Base-by-base conservation (phyloP, 106 monocot genomes). In the Phalaenopsis aphrodite region DNA sequence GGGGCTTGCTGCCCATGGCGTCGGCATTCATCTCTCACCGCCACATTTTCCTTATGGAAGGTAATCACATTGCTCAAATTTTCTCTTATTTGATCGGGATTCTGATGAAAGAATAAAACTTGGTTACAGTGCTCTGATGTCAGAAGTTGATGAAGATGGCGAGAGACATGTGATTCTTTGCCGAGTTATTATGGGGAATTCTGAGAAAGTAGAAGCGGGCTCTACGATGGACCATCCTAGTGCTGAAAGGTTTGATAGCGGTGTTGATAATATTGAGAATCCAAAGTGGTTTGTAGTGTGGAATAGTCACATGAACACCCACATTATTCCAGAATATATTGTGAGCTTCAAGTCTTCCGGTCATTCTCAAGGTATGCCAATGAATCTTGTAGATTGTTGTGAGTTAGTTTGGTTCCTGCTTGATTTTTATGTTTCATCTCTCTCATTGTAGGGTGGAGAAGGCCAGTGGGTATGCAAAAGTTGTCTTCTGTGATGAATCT, bases 101-200 rank as follows among this genome's bases (percentile, higher is more conserved):
- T 45, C 47, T 75, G 6, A 75, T 75, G 5, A 61, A 61, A 61
- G 61, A 61, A 5, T 61, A 17, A 37, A 69, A 11, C 14, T 45
- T 38, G 12, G 42, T 61, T 65, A 36, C 81, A 91, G 93, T 69
- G 79, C 69, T 18, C 19, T 84, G 76, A 8, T 82, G 38, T 42
- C 91, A 2, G 84, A 83, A 41, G 76, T 83, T 4, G 90, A 88
- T 46, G 87, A 81, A 17, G 56, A 80, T 21, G 95, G 89, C 19
- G 89, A 92, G 79, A 83, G 69, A 36, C 90, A 92, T 65, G 18
- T 90, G 18, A 11, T 93, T 30, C 82, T 93, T 9, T 93, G 93
- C 77, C 85, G 87, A 5, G 85, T 85, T 7, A 85, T 93, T 75
- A 78, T 81, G 85, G 91, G 91, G 45, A 83, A 39, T 30, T 5